A percentile compares a stretch with the other conserved stretches of the same genome.
Evolutionary conservation across 75 land plant species (phyloP).

Genomic region (Adiantum capillusveneris): DNA sequence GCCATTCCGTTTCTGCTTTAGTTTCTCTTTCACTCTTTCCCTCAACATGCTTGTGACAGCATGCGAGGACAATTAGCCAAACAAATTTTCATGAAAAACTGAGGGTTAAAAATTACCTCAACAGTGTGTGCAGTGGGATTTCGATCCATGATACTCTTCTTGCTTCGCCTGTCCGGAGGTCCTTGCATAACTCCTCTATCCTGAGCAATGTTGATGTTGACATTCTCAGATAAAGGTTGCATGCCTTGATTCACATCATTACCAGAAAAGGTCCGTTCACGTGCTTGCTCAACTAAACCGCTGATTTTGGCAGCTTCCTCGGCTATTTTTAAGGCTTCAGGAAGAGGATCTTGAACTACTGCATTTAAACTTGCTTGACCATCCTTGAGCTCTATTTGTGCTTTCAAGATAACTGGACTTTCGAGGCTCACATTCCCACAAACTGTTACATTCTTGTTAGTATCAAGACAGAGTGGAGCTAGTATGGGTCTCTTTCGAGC

Average conservation of each 20-base stretch:
- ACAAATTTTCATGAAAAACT: no score
- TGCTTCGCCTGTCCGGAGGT: background rate
- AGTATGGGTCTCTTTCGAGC: no score
- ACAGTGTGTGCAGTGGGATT: conserved; percentile 26
- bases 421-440: background rate
- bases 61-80: no score
- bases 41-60: no score
- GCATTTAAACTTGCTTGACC: conserved; percentile 1
- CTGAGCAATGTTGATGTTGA: no score
- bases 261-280: background rate
- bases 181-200: background rate
- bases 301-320: background rate
- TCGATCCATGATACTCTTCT: conserved; percentile 12
- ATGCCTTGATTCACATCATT: background rate
- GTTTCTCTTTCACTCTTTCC: no score
- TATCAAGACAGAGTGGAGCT: background rate
- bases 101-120: conserved; percentile 18
- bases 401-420: background rate
- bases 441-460: background rate
- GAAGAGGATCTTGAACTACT: conserved; percentile 1
- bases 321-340: background rate
- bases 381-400: background rate
- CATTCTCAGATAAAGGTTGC: background rate
- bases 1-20: no score
- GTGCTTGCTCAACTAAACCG: no score